These are phyloP conservation scores for Sindora glabra DNA, from an alignment of 306 rosid species.

Conservation along the genomic window DNA sequence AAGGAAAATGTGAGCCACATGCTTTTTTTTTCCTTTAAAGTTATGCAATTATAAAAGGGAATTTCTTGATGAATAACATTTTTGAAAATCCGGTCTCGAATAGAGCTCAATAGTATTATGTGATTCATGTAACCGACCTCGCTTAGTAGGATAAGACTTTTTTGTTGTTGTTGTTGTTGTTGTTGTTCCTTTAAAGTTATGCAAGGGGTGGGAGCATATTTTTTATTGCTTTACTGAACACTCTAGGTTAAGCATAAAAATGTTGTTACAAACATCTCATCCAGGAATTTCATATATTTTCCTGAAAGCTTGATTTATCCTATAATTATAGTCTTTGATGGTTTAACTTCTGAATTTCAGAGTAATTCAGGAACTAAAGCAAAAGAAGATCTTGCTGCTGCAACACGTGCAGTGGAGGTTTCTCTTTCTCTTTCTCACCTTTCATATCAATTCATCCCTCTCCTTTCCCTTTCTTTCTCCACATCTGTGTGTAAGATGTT, in stretches of 20 bases:
- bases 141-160: no score
- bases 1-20: neutral
- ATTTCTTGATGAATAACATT: no score
- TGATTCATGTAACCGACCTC: no score
- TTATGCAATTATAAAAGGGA: no score
- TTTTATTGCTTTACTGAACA: neutral
- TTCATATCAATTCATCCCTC: neutral
- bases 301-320: neutral
- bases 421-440: neutral
- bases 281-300: neutral
- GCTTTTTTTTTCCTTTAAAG: neutral
- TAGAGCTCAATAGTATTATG: no score
- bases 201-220: neutral
- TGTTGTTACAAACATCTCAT: neutral
- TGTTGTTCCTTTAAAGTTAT: neutral
- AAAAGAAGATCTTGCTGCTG: conserved; percentile 96
- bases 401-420: conserved; percentile 86
- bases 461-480: neutral
- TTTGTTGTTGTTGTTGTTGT: no score
- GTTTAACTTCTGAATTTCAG: conserved; percentile 41
- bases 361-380: conserved; percentile 98
- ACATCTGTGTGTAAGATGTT: neutral
- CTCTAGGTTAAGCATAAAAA: neutral
- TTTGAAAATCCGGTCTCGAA: no score
- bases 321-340: conserved; percentile 1